These are phyloP conservation scores for Vanrija sp. DNA, from an alignment of 1,284 basidiomycete genomes.

Conservation along the genomic window DNA sequence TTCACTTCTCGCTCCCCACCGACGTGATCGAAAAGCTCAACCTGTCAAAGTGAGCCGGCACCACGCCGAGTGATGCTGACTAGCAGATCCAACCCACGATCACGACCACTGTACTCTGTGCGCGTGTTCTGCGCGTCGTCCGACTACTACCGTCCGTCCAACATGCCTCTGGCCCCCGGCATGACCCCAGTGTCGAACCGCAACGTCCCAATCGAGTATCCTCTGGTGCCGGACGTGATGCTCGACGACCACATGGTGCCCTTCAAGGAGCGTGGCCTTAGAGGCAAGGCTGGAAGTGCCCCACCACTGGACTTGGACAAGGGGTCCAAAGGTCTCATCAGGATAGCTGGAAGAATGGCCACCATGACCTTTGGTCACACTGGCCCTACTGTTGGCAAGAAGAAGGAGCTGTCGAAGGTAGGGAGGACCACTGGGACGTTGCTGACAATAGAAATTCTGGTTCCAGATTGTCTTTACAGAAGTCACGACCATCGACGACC, in stretches of 20 bases:
- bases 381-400: slow-evolving; percentile 54
- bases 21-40: slow-evolving; percentile 40
- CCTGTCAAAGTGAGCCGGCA: slow-evolving; percentile 24
- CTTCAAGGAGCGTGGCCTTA: slow-evolving; percentile 83
- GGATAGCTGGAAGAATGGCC: slow-evolving; percentile 56
- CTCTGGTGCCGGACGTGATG: slow-evolving; percentile 82
- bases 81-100: slow-evolving; percentile 23
- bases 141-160: slow-evolving; percentile 62
- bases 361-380: slow-evolving; percentile 83
- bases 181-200: slow-evolving; percentile 25
- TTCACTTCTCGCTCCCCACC: slow-evolving; percentile 26
- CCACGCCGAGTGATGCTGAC: background rate
- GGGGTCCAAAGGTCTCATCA: slow-evolving; percentile 51
- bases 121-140: slow-evolving; percentile 90
- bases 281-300: slow-evolving; percentile 94
- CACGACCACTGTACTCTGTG: slow-evolving; percentile 48
- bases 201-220: slow-evolving; percentile 74
- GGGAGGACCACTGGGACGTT: background rate
- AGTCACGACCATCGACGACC: slow-evolving; percentile 62
- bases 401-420: slow-evolving; percentile 45
- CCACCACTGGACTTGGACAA: slow-evolving; percentile 80
- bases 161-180: slow-evolving; percentile 41
- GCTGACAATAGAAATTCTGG: slow-evolving; percentile 67
- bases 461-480: slow-evolving; percentile 79
- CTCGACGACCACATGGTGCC: slow-evolving; percentile 67